A percentile compares a stretch with the other conserved stretches of the same genome.
These are phyloP conservation scores for Butyriboletus regius DNA, from an alignment of 1,284 basidiomycete genomes.

Conservation along the genomic window DNA sequence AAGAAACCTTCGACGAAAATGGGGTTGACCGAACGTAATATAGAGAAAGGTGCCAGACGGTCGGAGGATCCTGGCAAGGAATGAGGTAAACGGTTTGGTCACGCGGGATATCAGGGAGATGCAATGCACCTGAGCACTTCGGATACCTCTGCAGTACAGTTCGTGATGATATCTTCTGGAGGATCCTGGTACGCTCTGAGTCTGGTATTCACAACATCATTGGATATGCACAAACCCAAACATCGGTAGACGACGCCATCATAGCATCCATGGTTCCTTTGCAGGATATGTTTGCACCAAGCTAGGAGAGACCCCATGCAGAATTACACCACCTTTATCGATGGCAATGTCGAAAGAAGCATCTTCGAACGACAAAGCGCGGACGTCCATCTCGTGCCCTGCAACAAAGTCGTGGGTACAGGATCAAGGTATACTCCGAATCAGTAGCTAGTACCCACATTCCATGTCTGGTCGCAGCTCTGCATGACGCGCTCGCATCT, in stretches of 20 bases:
- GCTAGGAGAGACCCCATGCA: not conserved
- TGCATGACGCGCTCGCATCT: slow-evolving; percentile 64
- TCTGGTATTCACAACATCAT: not conserved
- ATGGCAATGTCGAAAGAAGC: slow-evolving; percentile 76
- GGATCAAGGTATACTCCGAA: not conserved
- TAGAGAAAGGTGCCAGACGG: slow-evolving; percentile 68
- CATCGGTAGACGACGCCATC: slow-evolving; percentile 81
- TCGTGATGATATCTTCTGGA: slow-evolving; percentile 63
- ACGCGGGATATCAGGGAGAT: not conserved
- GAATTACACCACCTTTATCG: slow-evolving; percentile 63
- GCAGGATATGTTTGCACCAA: not conserved
- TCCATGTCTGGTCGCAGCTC: slow-evolving; percentile 61
- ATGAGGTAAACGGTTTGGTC: not conserved
- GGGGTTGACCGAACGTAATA: slow-evolving; percentile 85
- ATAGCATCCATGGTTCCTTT: slow-evolving; percentile 87
- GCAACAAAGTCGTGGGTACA: not conserved
- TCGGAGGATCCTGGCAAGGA: slow-evolving; percentile 53
- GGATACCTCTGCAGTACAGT: slow-evolving; percentile 74
- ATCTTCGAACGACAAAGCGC: slow-evolving; percentile 61
- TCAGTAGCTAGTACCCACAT: slow-evolving; percentile 44
- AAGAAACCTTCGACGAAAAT: slow-evolving; percentile 73
- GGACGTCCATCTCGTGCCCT: slow-evolving; percentile 87
- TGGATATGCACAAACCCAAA: slow-evolving; percentile 60
- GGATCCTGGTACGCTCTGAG: slow-evolving; percentile 55
- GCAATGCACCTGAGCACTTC: slow-evolving; percentile 63